These are phyloP conservation scores for Pisolithus albus DNA, from an alignment of 768 basidiomycete species.

Conservation along the genomic window DNA sequence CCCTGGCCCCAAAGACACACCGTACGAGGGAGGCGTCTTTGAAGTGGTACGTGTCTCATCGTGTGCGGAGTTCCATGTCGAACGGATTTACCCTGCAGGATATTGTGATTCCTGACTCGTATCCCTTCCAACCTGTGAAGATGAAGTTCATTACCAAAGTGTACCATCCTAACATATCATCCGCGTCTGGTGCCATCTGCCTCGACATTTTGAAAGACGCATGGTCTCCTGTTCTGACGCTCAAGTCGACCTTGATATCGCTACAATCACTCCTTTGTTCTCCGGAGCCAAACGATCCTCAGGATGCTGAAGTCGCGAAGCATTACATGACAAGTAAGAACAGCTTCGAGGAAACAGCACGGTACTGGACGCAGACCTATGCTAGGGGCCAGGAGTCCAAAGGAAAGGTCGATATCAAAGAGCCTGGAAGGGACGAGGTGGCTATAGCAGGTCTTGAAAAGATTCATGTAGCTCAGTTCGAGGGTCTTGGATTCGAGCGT, in stretches of 20 bases:
- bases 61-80: slow-evolving; percentile 2
- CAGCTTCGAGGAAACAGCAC: slow-evolving; percentile 87
- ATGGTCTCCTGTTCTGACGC: slow-evolving; percentile 93
- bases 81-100: slow-evolving; percentile 44
- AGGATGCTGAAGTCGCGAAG: slow-evolving; percentile 97
- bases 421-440: slow-evolving; percentile 38
- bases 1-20: slow-evolving; percentile 86
- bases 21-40: slow-evolving; percentile 87
- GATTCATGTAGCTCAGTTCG: slow-evolving; percentile 80
- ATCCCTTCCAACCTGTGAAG: slow-evolving; percentile 91
- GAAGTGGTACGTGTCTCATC: slow-evolving; percentile 63
- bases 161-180: slow-evolving; percentile 94
- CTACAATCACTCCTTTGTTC: slow-evolving; percentile 89
- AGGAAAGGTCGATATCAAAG: slow-evolving; percentile 28
- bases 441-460: slow-evolving; percentile 75
- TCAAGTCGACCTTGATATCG: slow-evolving; percentile 94
- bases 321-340: slow-evolving; percentile 86
- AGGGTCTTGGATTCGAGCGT: slow-evolving; percentile 74
- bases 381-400: slow-evolving; percentile 63
- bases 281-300: slow-evolving; percentile 93
- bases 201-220: slow-evolving; percentile 81
- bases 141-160: slow-evolving; percentile 98
- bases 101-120: slow-evolving; percentile 86
- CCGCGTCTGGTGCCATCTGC: slow-evolving; percentile 91
- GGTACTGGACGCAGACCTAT: slow-evolving; percentile 91